Evolutionary conservation across 495 filamentous ascomycete species (phyloP), one percentile per base, ranked within the genome.

Genomic region (Penicillium daleae): DNA sequence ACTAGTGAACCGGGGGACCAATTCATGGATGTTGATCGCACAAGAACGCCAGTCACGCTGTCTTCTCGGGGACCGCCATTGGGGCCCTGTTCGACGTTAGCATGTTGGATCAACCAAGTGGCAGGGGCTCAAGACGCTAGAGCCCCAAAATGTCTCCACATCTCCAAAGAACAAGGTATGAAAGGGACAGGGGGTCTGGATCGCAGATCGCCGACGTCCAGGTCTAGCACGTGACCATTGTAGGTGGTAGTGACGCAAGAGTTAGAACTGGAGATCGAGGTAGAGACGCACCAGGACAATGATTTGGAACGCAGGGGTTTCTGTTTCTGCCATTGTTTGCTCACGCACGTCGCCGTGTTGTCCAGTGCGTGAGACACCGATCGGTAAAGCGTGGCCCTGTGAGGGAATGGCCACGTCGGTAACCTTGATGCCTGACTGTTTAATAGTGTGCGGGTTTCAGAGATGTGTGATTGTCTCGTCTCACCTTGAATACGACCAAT

Each of bases 1-100:
- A 97, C 77, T 12, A 97, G 69, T 0, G 93, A 97, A 32, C 89
- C 87, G 66, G 85, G 89, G 24, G 83, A 70, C 95, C 95, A 99
- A 42, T 83, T 81, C 33, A 87, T 85, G n/a, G 87, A 80, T 8
- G 87, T 83, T 2, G 93, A 93, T 50, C 94, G 90, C 44, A 97
- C 89, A 2, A 99, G 85, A 37, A 97, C 83, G 10, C 92, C 92
- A 4, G 95, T 97, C 4, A 93, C 89, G 67, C 92, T 90, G 68
- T 92, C 87, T 79, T 99, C 95, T 65, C 85, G 85, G 10, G 95
- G 95, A 31, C 95, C 95, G 66, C 95, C 95, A 55, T 92, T 92
- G 31, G 92, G 87, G 57, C 95, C 95, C 93, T 97, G 27, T 55
- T 21, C n/a, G n/a, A n/a, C 49, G 64, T 79, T 50, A 79, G 74